phyloP scores from a whole-genome alignment of 2,329 filamentous ascomycete genomes.

The Leptodontidium sp. region DNA sequence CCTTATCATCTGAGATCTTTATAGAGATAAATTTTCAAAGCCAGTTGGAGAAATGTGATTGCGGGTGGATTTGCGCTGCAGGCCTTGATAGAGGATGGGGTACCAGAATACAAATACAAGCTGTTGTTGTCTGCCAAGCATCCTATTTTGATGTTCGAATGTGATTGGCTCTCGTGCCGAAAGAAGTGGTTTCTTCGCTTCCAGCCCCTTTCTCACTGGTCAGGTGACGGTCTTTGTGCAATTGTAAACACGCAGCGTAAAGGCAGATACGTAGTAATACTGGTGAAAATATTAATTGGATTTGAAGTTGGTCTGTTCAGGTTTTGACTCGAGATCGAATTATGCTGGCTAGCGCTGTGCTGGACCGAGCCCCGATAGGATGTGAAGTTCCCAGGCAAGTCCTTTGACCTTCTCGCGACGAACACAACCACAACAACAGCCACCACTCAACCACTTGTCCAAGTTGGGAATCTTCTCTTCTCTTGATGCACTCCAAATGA shows the following conservation, averaged over 20 bases:
- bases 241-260: neutral
- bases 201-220: neutral
- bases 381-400: neutral
- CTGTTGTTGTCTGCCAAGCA: neutral
- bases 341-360: no score
- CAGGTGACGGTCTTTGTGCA: neutral
- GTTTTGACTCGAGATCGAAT: neutral
- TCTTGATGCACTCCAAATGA: no score
- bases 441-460: no score
- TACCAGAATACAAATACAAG: neutral
- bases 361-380: no score
- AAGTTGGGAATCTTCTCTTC: no score
- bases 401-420: neutral
- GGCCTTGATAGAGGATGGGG: no score
- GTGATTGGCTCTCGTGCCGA: slow-evolving; percentile 12
- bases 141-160: neutral
- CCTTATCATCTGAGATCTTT: no score
- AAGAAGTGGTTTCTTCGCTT: neutral
- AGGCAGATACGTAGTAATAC: neutral
- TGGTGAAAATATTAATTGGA: neutral
- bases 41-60: no score
- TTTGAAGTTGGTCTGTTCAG: neutral
- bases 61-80: no score
- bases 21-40: no score
- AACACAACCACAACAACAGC: no score